Conservation (phyloP, 805 yeast species). For the Cyberlindnera amylophila region DNA sequence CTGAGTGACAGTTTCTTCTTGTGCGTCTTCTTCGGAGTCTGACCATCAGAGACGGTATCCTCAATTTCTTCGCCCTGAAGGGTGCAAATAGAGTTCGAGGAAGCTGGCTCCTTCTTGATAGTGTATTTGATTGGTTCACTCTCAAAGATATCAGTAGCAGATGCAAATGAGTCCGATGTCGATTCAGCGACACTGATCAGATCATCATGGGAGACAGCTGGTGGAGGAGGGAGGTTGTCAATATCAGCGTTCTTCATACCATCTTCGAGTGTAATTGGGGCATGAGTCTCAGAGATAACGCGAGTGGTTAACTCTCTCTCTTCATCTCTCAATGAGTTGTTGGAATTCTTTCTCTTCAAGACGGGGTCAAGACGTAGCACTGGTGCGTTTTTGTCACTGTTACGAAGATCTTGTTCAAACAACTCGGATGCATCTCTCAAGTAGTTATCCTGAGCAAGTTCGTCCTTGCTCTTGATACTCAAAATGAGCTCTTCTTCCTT, state of each 20-base stretch:
- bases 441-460: conserved; percentile 25
- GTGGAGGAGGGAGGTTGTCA: neutral
- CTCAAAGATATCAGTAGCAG: conserved; percentile 23
- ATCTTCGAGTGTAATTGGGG: conserved; percentile 15
- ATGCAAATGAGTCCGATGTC: conserved; percentile 21
- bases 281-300: conserved; percentile 10
- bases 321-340: conserved; percentile 25
- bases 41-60: neutral
- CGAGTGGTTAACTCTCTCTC: conserved; percentile 21
- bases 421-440: conserved; percentile 30
- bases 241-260: conserved; percentile 19
- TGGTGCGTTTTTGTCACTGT: conserved; percentile 24
- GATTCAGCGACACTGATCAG: conserved; percentile 16
- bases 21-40: conserved; percentile 6
- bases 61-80: conserved; percentile 6
- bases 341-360: conserved; percentile 27
- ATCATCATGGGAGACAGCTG: conserved; percentile 9
- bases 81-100: conserved; percentile 23
- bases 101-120: conserved; percentile 9
- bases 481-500: conserved; percentile 25
- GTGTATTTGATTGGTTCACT: conserved; percentile 8
- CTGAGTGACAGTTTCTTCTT: conserved; percentile 21
- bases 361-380: conserved; percentile 25
- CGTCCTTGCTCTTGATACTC: conserved; percentile 20
- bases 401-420: conserved; percentile 33